Evolutionary conservation across 2,329 filamentous ascomycete species (phyloP).

Genomic region (Beauveria brongniartii): DNA sequence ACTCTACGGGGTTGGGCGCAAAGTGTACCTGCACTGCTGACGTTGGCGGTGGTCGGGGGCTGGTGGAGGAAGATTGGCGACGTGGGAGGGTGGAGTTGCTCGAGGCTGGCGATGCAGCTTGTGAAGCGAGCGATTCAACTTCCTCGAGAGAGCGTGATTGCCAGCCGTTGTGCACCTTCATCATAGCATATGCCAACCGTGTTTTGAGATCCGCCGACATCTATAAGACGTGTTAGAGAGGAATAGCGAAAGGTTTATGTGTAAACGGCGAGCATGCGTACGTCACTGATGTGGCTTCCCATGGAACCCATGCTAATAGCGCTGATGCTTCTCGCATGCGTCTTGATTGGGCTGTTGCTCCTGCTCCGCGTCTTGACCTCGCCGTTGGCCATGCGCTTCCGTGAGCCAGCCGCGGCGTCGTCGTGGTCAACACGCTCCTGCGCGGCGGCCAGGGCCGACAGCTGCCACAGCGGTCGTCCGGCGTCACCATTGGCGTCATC

Average conservation of each 20-base stretch:
- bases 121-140: constrained; percentile 66
- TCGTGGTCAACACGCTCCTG: constrained; percentile 38
- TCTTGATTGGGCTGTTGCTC: constrained; percentile 40
- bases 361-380: constrained; percentile 50
- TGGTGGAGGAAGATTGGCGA: constrained; percentile 41
- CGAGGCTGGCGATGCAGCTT: constrained; percentile 55
- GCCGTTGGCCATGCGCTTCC: constrained; percentile 73
- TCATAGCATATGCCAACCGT: constrained; percentile 84
- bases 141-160: constrained; percentile 71
- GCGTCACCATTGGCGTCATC: not conserved
- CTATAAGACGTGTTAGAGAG: constrained; percentile 32
- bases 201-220: constrained; percentile 72
- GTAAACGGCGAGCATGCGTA: constrained; percentile 32
- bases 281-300: constrained; percentile 69
- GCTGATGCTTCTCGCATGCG: constrained; percentile 66
- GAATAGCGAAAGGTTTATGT: constrained; percentile 13
- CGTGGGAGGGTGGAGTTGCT: constrained; percentile 48
- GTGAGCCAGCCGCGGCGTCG: constrained; percentile 33
- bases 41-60: constrained; percentile 38
- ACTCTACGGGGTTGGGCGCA: constrained; percentile 11
- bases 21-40: constrained; percentile 26
- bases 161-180: constrained; percentile 88
- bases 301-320: constrained; percentile 52
- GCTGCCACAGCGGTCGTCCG: constrained; percentile 46
- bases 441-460: constrained; percentile 50